These are phyloP conservation scores for Mortierella hygrophila DNA, from an alignment of 192 early-diverging fungal genomes.

Conservation along the genomic window DNA sequence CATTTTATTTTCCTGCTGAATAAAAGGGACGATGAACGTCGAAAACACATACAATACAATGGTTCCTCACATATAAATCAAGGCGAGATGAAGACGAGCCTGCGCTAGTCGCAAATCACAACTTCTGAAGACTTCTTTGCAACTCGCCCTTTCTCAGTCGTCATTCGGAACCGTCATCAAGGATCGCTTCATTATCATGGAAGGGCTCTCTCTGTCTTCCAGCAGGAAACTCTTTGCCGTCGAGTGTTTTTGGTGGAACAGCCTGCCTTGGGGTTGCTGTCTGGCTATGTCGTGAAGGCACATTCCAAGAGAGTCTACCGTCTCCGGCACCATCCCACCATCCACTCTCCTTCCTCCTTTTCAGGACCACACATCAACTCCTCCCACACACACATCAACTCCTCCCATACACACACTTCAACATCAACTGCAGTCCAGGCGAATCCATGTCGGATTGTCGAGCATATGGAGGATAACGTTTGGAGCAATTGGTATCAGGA, in stretches of 20 bases:
- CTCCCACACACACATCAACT: background rate
- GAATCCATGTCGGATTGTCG: constrained; percentile 11
- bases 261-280: background rate
- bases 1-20: constrained; percentile 22
- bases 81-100: constrained; percentile 60
- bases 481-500: background rate
- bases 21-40: constrained; percentile 44
- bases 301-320: background rate
- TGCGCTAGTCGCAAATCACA: constrained; percentile 57
- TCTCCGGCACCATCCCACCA: background rate
- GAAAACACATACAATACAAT: background rate
- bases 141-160: constrained; percentile 3
- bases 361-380: background rate
- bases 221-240: background rate
- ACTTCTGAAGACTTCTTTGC: constrained; percentile 55
- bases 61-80: constrained; percentile 13
- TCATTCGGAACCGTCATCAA: constrained; percentile 1
- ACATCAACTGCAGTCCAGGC: background rate
- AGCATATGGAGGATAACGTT: background rate
- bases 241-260: background rate
- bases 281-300: background rate
- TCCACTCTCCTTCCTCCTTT: background rate
- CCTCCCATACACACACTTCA: background rate
- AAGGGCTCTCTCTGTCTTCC: background rate
- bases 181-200: background rate